A percentile compares a stretch with the other conserved stretches of the same genome.
phyloP scores from a whole-genome alignment of 2,329 filamentous ascomycete species.

The Colletotrichum sublineola region DNA sequence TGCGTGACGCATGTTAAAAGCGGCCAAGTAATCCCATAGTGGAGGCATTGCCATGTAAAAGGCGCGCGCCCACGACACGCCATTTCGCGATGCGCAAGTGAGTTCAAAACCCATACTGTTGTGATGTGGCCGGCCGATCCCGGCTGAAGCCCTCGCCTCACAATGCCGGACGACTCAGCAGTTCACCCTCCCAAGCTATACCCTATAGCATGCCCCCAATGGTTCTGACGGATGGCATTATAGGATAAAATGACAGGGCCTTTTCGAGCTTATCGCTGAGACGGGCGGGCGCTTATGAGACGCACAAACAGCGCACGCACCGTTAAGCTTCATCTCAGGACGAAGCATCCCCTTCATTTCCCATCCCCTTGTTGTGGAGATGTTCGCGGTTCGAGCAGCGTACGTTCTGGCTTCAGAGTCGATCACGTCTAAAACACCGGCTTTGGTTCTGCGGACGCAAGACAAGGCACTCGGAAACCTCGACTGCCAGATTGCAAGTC shows the following conservation, averaged over 20 bases:
- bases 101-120: conserved; percentile 1
- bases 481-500: conserved; percentile 10
- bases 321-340: background rate
- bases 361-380: conserved; percentile 3
- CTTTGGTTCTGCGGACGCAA: background rate
- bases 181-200: background rate
- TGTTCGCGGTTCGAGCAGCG: conserved; percentile 3
- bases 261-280: background rate
- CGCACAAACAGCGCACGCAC: conserved; percentile 11
- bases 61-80: background rate
- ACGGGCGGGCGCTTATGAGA: conserved; percentile 1
- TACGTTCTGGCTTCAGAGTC: conserved; percentile 13
- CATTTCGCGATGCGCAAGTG: background rate
- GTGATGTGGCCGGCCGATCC: conserved; percentile 13
- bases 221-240: background rate
- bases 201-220: background rate
- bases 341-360: background rate
- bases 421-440: conserved; percentile 33
- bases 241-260: conserved; percentile 19
- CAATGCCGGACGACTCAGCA: conserved; percentile 3
- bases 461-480: background rate
- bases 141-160: background rate
- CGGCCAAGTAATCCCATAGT: background rate
- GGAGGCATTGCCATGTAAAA: background rate
- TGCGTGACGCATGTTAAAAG: background rate